Evolutionary conservation across 2,329 filamentous ascomycete species (phyloP), one percentile per base, ranked within the genome.

Genomic region (Trichocomaceae sp.): DNA sequence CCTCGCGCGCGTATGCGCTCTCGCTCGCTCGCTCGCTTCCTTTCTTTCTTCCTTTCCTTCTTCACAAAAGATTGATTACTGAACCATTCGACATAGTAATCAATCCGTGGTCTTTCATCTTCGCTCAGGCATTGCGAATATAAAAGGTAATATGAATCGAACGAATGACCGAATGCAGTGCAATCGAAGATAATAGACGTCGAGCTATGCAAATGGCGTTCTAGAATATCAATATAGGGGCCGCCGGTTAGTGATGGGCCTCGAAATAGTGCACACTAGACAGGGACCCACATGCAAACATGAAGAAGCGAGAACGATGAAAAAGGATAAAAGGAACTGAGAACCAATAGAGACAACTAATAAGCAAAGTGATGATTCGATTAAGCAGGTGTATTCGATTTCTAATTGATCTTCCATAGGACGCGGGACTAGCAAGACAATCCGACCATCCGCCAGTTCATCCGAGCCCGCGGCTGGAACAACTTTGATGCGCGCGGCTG

Each of bases 81-180:
- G 23, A 33, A 45, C 33, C 44, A 52, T 52, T 44, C 54, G 37
- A 52, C 54, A 56, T 56, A 56, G 23, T 29, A 53, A 47, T 53
- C 44, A 42, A 42, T 26, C 41, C 37, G 41, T 26, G 23, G 35
- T 26, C 41, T 53, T 33, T 53, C 51, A 53, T 53, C 51, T 47
- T 12, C 20, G 26, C 46, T 47, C 44, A 26, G 19, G 17, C 51
- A 53, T 53, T 39, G 51, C 33, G 44, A 45, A 47, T 47, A 41
- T 9, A n/a, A 17, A 42, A 26, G 22, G 13, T 19, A 31, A 22
- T 4, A 41, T 19, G 17, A 39, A 35, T 23, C 39, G 15, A 42
- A 31, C 13, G 26, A 42, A 22, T 13, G 19, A 17, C 7, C 1
- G 39, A 42, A 20, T 17, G 17, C n/a, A 8, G 39, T n/a, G 39